phyloP scores from a whole-genome alignment of 1,139 yeast genomes.

The Yamadazyma kanchanaburiensis region DNA sequence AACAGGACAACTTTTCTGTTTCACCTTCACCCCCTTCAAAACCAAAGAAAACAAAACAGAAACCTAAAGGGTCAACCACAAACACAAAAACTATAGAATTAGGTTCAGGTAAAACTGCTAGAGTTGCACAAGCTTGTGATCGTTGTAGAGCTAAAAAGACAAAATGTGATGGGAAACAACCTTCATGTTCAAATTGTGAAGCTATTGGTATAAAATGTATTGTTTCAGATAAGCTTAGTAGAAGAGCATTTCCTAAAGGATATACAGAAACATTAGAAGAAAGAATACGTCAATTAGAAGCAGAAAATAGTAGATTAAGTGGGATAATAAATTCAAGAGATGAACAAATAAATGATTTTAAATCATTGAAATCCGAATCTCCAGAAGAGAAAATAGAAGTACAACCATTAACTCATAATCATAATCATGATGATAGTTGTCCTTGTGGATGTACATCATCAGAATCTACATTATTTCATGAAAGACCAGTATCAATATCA shows the following conservation, averaged over 20 bases:
- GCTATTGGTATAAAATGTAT: slow-evolving; percentile 44
- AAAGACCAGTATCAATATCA: slow-evolving; percentile 60
- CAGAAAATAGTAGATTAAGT: slow-evolving; percentile 40
- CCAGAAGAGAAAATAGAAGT: neutral
- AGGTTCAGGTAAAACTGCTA: slow-evolving; percentile 53
- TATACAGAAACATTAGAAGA: slow-evolving; percentile 48
- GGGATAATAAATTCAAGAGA: slow-evolving; percentile 58
- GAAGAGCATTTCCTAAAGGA: slow-evolving; percentile 49
- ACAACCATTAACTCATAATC: slow-evolving; percentile 9
- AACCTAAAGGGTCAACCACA: slow-evolving; percentile 14
- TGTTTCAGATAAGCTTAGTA: slow-evolving; percentile 42
- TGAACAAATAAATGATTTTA: slow-evolving; percentile 46
- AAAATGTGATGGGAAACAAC: slow-evolving; percentile 66
- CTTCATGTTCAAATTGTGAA: slow-evolving; percentile 42
- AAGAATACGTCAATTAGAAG: slow-evolving; percentile 42
- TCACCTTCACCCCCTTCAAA: slow-evolving; percentile 2
- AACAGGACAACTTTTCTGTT: slow-evolving; percentile 1
- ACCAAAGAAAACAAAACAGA: slow-evolving; percentile 2
- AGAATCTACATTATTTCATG: slow-evolving; percentile 54
- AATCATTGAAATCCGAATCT: slow-evolving; percentile 6
- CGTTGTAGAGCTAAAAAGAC: slow-evolving; percentile 80
- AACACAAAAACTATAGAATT: slow-evolving; percentile 58
- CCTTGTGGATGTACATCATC: slow-evolving; percentile 48
- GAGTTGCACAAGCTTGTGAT: slow-evolving; percentile 86
- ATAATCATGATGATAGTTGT: slow-evolving; percentile 46